Evolutionary conservation across 345 rosid genomes (phyloP).

Genomic region (Mallotus nudiflorus): DNA sequence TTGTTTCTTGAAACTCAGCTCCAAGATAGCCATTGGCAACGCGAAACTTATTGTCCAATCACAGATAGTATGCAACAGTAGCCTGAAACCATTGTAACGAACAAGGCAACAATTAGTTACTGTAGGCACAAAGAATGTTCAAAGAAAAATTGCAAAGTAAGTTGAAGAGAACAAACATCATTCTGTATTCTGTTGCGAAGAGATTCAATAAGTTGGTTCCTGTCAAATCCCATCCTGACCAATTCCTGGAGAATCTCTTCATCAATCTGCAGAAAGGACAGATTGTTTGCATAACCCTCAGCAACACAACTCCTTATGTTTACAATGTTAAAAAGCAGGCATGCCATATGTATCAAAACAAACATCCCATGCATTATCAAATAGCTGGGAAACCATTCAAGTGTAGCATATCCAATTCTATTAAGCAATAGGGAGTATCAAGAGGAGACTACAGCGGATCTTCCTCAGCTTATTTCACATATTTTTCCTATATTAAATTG

Average conservation of each 20-base stretch:
- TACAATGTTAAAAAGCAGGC: background rate
- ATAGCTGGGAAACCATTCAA: background rate
- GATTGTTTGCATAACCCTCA: background rate
- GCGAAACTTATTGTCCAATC: conserved; percentile 73
- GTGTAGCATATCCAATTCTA: background rate
- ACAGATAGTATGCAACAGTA: conserved; percentile 87
- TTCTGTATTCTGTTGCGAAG: conserved; percentile 74
- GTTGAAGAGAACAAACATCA: conserved; percentile 54
- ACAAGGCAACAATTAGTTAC: background rate
- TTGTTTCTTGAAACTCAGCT: conserved; percentile 71
- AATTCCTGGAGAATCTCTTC: conserved; percentile 84
- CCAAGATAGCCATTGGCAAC: conserved; percentile 76
- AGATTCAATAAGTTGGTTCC: conserved; percentile 68
- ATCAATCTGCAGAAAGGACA: conserved; percentile 61
- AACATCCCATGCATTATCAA: background rate
- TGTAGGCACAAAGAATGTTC: background rate
- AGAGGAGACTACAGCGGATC: too few relatives aligned
- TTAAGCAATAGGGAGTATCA: background rate
- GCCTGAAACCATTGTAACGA: conserved; percentile 52
- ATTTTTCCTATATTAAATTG: background rate
- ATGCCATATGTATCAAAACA: background rate
- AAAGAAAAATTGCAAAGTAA: conserved; percentile 6
- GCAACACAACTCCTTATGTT: background rate
- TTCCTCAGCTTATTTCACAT: background rate
- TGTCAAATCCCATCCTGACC: conserved; percentile 70